Conservation (phyloP, 2,329 filamentous ascomycete genomes). For the Apiospora hydei region DNA sequence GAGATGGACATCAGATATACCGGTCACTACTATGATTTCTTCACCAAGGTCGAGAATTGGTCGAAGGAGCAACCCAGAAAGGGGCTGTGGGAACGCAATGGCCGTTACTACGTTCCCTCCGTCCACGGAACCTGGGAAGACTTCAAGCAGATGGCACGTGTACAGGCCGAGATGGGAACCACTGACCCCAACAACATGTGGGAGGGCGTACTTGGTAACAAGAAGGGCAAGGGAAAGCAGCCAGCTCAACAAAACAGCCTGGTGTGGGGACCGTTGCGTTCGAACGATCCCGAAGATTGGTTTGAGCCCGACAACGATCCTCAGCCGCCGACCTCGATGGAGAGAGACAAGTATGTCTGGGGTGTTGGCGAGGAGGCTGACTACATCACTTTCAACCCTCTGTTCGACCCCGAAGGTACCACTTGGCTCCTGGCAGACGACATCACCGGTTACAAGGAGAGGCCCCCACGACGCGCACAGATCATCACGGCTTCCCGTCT, state of each 20-base stretch:
- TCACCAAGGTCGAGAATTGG: constrained; percentile 75
- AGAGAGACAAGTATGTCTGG: constrained; percentile 85
- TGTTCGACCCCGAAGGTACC: constrained; percentile 89
- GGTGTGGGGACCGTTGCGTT: constrained; percentile 85
- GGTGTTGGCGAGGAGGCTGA: constrained; percentile 91
- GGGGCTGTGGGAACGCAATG: constrained; percentile 81
- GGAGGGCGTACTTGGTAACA: constrained; percentile 57
- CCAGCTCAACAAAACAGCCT: constrained; percentile 55
- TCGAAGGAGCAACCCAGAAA: constrained; percentile 77
- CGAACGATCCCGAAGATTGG: constrained; percentile 71
- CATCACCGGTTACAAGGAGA: constrained; percentile 77
- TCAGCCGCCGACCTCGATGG: constrained; percentile 72
- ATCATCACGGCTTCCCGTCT: constrained; percentile 91
- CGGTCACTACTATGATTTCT: constrained; percentile 81
- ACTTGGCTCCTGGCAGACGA: constrained; percentile 84
- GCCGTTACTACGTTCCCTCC: constrained; percentile 78
- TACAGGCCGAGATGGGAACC: constrained; percentile 76
- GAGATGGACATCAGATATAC: constrained; percentile 94
- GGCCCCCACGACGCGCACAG: constrained; percentile 78
- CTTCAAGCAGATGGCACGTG: constrained; percentile 78
- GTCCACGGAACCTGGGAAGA: constrained; percentile 83
- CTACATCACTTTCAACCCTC: constrained; percentile 87
- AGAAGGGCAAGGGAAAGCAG: constrained; percentile 46
- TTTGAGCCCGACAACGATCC: constrained; percentile 78
- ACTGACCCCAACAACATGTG: constrained; percentile 72